Conservation (phyloP, 1,284 basidiomycete genomes). For the Pyrrhoderma lamaoense region DNA sequence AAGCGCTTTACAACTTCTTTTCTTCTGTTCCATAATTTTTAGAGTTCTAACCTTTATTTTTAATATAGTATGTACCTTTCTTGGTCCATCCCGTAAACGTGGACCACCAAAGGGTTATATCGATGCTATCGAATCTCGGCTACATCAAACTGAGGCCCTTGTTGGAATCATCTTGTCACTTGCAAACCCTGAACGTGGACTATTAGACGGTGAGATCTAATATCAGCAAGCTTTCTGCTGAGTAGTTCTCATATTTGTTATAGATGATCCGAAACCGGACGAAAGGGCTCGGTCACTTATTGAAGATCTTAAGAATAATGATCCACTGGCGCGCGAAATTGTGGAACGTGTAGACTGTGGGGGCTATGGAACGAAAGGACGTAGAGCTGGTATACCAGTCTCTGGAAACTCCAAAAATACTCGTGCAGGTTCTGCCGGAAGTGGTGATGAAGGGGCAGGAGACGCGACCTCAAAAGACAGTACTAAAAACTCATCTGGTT, state of each 20-base stretch:
- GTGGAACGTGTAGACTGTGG: constrained; percentile 69
- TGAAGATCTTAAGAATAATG: constrained; percentile 49
- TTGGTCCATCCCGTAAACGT: constrained; percentile 75
- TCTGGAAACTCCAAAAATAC: constrained; percentile 18
- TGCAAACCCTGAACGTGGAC: constrained; percentile 12
- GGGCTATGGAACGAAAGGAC: constrained; percentile 65
- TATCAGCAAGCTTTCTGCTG: neutral
- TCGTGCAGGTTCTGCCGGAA: constrained; percentile 23
- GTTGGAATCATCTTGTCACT: constrained; percentile 64
- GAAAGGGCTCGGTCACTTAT: constrained; percentile 54
- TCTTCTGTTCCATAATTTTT: neutral
- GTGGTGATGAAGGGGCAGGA: constrained; percentile 26
- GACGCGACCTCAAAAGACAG: constrained; percentile 18
- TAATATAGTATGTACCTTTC: constrained; percentile 63
- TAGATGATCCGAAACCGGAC: constrained; percentile 31
- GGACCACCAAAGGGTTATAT: constrained; percentile 87
- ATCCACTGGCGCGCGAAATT: constrained; percentile 66
- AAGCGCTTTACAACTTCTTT: neutral
- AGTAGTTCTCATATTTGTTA: neutral
- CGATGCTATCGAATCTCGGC: constrained; percentile 80
- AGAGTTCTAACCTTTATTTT: constrained; percentile 1
- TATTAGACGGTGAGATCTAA: constrained; percentile 7
- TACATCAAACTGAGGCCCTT: constrained; percentile 82
- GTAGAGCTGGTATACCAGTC: constrained; percentile 22
- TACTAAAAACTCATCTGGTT: neutral